These are phyloP conservation scores for Alternaria novae-zelandiae DNA, from an alignment of 2,329 filamentous ascomycete species.

Conservation along the genomic window DNA sequence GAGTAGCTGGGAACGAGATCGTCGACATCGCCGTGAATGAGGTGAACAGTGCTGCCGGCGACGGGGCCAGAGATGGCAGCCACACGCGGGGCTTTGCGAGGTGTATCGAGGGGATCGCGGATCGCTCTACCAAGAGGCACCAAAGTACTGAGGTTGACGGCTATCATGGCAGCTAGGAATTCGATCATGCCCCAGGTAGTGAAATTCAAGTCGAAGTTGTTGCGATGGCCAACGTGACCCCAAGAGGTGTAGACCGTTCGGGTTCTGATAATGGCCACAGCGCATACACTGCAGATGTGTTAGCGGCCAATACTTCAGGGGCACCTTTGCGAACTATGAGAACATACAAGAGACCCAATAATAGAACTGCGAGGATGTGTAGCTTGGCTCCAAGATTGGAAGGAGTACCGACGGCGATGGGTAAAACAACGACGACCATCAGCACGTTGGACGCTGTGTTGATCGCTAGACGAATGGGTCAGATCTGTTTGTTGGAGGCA, in stretches of 20 bases:
- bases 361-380: conserved; percentile 40
- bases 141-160: conserved; percentile 5
- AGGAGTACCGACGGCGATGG: not conserved
- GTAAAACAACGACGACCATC: conserved; percentile 31
- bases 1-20: not conserved
- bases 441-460: conserved; percentile 38
- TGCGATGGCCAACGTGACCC: conserved; percentile 2
- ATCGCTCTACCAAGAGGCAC: conserved; percentile 2
- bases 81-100: not conserved
- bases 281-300: conserved; percentile 47
- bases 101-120: not conserved
- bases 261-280: conserved; percentile 48
- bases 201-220: conserved; percentile 8
- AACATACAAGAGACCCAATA: conserved; percentile 50
- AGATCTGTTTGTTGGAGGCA: not conserved
- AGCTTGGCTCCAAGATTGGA: conserved; percentile 1
- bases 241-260: conserved; percentile 14
- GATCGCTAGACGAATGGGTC: not conserved
- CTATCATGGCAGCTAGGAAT: conserved; percentile 10
- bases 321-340: conserved; percentile 38
- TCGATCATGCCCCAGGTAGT: conserved; percentile 12
- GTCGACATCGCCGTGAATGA: conserved; percentile 5
- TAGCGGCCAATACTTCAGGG: conserved; percentile 7
- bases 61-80: conserved; percentile 6
- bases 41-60: conserved; percentile 14